Evolutionary conservation across 176 grass and related monocot genomes (phyloP), one percentile per base, ranked within the genome.

Genomic region (Coix lacrymajobi): DNA sequence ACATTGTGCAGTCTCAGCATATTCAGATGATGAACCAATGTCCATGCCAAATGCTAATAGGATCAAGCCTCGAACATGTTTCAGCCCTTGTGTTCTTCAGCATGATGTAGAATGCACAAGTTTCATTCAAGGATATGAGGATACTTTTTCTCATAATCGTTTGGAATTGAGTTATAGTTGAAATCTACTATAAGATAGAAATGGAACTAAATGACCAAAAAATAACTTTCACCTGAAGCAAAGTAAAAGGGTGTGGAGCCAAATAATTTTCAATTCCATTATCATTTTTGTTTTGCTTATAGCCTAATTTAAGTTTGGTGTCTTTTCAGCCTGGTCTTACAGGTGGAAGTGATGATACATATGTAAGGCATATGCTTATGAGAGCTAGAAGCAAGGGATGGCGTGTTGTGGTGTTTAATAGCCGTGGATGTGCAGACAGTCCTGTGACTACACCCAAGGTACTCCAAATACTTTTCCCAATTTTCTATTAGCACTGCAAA

Each of bases 291-390:
- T 69, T 78, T 48, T 61, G 38, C 51, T 46, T 45, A 34, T 51
- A 17, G 25, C 24, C 11, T 22, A 56, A 45, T 67, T 15, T 46
- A 39, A 69, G 32, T 77, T 79, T 10, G 60, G 38, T 71, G 48
- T 74, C 15, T 79, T 78, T 85, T 73, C 87, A 98, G 91, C 96
- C 96, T 49, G 92, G 96, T 62, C 87, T 98, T 76, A 98, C 92
- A 76, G 96, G 92, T 60, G 96, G 96, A 37, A 95, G 96, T 90
- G 90, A 82, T 85, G 96, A 98, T 87, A 85, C 96, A 79, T 98
- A 98, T 68, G 96, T 98, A 79, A 93, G 92, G 62, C 96, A 98
- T 90, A 98, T 98, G 92, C 90, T 98, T 79, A 13, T 95, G 66
- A 91, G 91, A 90, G 96, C 96, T 83, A 89, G 89, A 93, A 95